Base-by-base conservation (phyloP, 805 yeast species). In the Ogataea haglerorum region DNA sequence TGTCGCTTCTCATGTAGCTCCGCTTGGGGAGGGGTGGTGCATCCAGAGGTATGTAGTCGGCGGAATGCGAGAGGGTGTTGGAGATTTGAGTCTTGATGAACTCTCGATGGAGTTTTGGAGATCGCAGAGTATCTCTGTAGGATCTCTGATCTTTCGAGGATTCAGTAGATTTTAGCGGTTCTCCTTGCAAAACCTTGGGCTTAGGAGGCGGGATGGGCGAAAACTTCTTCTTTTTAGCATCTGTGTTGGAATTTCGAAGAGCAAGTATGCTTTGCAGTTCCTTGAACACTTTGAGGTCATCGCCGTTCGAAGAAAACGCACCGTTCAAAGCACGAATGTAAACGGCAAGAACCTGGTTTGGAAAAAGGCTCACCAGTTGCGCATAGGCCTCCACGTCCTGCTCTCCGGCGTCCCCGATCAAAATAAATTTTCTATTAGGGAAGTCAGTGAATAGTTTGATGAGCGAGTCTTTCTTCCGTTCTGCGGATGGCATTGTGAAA, bases 361-460 rank as follows among this genome's bases (percentile, higher is more conserved):
- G 95, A 52, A 67, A 77, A 23, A 58, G 49, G 28, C 68, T 63
- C 0, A 95, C 85, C 24, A 89, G 64, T 19, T 82, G 82, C 5
- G 78, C 72, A 58, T 93, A 93, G 0, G 97, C 95, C 56, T 95
- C 99, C 30, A 91, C 67, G 65, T 93, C 99, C 49, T 82, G 83
- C 57, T 93, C 99, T 2, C 98, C 98, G 2, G 96, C 83, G 59
- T 93, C 99, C 23, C 99, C 99, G 12, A 93, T 74, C 36, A 95
- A 67, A 17, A 93, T 73, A 58, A 93, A 91, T 53, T 76, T 80
- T 48, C 90, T 80, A 1, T 75, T 46, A 0, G 95, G 88, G 57
- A 87, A 91, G 55, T 90, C 95, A 2, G 64, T 59, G 17, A 88
- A 48, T 6, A 93, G 73, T 42, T 76, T 73, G 29, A 70, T 66